Evolutionary conservation across 352 stramenopile genomes (phyloP), one percentile per base, ranked within the genome.

Genomic region (Phytophthora chlamydospora): DNA sequence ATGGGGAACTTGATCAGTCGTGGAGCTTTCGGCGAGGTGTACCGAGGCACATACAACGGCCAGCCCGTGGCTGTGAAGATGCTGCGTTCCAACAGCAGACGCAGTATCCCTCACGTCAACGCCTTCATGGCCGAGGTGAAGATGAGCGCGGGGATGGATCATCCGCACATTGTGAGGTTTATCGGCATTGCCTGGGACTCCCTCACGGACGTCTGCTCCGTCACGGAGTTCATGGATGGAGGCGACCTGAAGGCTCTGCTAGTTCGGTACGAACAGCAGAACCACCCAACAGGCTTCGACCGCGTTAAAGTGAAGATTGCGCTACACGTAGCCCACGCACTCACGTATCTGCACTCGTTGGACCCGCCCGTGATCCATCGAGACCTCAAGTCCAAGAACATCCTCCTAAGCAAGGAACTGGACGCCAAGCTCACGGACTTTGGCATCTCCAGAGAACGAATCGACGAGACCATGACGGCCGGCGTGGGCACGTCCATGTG

Each of bases 311-410:
- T 63, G 29, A 63, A 32, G 45, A 63, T 58, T 6, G 55, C 55
- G 7, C 35, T 56, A 13, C 54, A 62, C 7, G 54, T 62, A 45
- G 54, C 54, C 19, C 54, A 62, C 29, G 54, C 54, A 14, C 55
- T 63, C 35, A 58, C 55, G 36, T 63, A 58, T 31, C 19, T 63
- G 55, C 44, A 62, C 29, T 62, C 55, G 4, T 27, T 62, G 1
- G 44, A 62, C 39, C 55, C 55, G 31, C 68, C 74, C 35, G 81
- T 88, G 14, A 89, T 92, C 59, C 82, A 90, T 57, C 77, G 81
- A 19, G 77, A 89, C 58, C 62, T 91, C 42, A 91, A 89, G 73
- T 90, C 78, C 42, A 76, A 76, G 41, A 90, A 90, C 66, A 75
- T 91, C 47, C 60, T 91, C 17, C 58, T 91, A 6, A 90, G 75